These are phyloP conservation scores for Pseudocercospora crystallina DNA, from an alignment of 2,329 filamentous ascomycete species.

Conservation along the genomic window DNA sequence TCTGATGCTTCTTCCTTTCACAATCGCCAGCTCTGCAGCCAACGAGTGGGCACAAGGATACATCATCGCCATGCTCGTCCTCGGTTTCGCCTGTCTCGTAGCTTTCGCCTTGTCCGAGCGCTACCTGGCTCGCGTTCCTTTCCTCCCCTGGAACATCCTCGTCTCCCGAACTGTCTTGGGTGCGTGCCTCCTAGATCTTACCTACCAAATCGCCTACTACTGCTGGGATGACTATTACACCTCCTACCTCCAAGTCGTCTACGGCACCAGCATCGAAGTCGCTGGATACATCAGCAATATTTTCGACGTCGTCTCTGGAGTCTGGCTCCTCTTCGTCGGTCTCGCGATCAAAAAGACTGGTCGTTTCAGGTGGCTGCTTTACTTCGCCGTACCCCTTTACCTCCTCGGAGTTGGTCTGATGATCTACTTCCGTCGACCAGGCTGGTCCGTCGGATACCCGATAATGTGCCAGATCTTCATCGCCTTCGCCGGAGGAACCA, in stretches of 20 bases:
- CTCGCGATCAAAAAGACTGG: conserved; percentile 33
- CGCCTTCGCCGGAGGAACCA: conserved; percentile 31
- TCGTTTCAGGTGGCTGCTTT: conserved; percentile 37
- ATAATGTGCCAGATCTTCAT: conserved; percentile 44
- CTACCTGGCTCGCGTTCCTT: conserved; percentile 40
- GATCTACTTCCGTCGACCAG: conserved; percentile 39
- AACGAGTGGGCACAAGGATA: conserved; percentile 38
- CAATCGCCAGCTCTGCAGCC: conserved; percentile 43
- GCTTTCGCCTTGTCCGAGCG: conserved; percentile 47
- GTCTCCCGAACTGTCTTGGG: conserved; percentile 52
- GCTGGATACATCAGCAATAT: conserved; percentile 41
- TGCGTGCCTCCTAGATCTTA: conserved; percentile 51
- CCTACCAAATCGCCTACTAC: conserved; percentile 32
- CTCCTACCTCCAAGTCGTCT: conserved; percentile 43
- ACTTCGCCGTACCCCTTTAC: conserved; percentile 35
- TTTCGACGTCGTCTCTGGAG: conserved; percentile 37
- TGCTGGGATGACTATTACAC: conserved; percentile 44
- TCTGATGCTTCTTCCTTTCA: conserved; percentile 67
- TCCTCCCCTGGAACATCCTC: conserved; percentile 49
- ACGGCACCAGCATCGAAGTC: conserved; percentile 30
- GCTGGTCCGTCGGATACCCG: conserved; percentile 34
- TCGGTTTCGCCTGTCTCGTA: conserved; percentile 39
- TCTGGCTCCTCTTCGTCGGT: conserved; percentile 32
- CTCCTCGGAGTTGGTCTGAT: conserved; percentile 26
- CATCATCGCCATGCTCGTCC: conserved; percentile 43